Evolutionary conservation across 495 filamentous ascomycete species (phyloP).

Genomic region (Amphirosellinia nigrospora): DNA sequence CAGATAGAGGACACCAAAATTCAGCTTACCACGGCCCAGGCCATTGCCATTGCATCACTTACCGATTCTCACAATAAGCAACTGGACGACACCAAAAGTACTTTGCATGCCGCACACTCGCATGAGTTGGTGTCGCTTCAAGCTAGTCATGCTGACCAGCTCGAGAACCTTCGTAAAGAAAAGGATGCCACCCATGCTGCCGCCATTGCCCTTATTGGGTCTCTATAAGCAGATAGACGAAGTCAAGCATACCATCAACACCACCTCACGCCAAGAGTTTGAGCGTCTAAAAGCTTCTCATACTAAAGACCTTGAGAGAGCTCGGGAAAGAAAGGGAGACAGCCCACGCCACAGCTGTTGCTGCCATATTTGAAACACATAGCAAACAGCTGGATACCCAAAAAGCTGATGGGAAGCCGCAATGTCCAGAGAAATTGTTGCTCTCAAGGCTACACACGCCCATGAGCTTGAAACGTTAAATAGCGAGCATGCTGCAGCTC

Average conservation of each 20-base stretch:
- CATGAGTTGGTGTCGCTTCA: slow-evolving; percentile 46
- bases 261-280: slow-evolving; percentile 40
- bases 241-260: slow-evolving; percentile 46
- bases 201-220: slow-evolving; percentile 14
- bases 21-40: slow-evolving; percentile 35
- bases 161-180: slow-evolving; percentile 46
- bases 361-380: slow-evolving; percentile 35
- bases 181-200: slow-evolving; percentile 34
- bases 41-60: slow-evolving; percentile 20
- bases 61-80: slow-evolving; percentile 15
- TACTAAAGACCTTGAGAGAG: slow-evolving; percentile 39
- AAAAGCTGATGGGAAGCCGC: slow-evolving; percentile 34
- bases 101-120: slow-evolving; percentile 38
- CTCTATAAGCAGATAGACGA: slow-evolving; percentile 31
- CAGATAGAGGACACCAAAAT: slow-evolving; percentile 46
- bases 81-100: slow-evolving; percentile 31
- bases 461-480: slow-evolving; percentile 38
- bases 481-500: slow-evolving; percentile 37
- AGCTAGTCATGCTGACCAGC: slow-evolving; percentile 43
- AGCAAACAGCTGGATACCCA: slow-evolving; percentile 29
- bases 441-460: slow-evolving; percentile 36
- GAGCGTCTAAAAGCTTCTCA: slow-evolving; percentile 46
- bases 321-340: slow-evolving; percentile 26
- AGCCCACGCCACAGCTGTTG: slow-evolving; percentile 30
- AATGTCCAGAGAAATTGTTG: slow-evolving; percentile 32